phyloP scores from a whole-genome alignment of 164 flowering plant species.

The Umbellularia californica region DNA sequence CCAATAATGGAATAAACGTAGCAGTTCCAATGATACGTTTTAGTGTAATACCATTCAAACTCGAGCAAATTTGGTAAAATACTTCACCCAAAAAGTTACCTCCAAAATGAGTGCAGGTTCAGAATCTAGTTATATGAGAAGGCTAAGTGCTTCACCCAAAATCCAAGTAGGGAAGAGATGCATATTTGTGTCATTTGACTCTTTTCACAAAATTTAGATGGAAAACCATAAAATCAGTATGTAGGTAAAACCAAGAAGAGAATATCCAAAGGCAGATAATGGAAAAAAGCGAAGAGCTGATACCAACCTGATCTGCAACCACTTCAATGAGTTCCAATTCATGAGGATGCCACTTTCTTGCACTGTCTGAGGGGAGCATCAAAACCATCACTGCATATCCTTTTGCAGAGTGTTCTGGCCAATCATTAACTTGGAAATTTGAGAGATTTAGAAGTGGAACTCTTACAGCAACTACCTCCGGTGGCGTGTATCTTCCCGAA shows the following conservation, averaged over 20 bases:
- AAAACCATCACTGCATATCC: slow-evolving; percentile 72
- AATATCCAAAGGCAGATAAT: background rate
- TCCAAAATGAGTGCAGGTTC: background rate
- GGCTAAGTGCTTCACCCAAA: background rate
- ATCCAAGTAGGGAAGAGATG: background rate
- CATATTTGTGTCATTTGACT: background rate
- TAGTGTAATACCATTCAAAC: background rate
- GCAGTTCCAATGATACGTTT: background rate
- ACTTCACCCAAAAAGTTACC: background rate
- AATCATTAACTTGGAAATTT: slow-evolving; percentile 57
- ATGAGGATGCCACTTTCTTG: slow-evolving; percentile 64
- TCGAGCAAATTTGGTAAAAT: background rate
- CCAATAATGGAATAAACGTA: too few species aligned
- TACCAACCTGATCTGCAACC: slow-evolving; percentile 77
- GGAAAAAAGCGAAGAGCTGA: background rate
- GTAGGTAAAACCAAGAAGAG: background rate
- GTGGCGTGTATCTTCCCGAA: slow-evolving; percentile 48
- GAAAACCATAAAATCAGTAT: background rate
- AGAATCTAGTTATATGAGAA: background rate
- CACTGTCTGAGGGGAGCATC: slow-evolving; percentile 54
- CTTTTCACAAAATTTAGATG: background rate
- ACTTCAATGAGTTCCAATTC: slow-evolving; percentile 81
- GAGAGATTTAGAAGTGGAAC: slow-evolving; percentile 70
- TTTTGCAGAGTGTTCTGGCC: slow-evolving; percentile 60
- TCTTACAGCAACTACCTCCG: slow-evolving; percentile 76